These are phyloP conservation scores for Nematodospora valgi DNA, from an alignment of 805 yeast genomes.

Conservation along the genomic window DNA sequence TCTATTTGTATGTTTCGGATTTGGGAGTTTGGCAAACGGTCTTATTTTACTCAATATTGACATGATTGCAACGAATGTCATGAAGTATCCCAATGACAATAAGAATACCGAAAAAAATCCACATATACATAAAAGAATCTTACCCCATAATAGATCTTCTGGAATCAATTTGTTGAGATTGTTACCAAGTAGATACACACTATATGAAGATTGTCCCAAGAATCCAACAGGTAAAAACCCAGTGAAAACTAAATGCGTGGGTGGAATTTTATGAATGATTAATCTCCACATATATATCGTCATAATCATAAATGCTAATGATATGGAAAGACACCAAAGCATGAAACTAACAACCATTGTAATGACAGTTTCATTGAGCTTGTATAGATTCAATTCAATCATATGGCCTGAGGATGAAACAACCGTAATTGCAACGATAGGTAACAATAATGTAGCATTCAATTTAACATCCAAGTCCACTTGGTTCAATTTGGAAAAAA, in stretches of 20 bases:
- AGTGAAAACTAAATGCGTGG: conserved; percentile 53
- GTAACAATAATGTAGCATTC: conserved; percentile 60
- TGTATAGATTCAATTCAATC: conserved; percentile 44
- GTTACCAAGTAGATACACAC: conserved; percentile 53
- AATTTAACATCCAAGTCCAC: conserved; percentile 25
- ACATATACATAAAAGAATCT: conserved; percentile 14
- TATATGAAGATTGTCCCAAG: conserved; percentile 80
- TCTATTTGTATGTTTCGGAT: conserved; percentile 17
- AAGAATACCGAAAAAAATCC: conserved; percentile 42
- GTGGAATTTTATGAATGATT: conserved; percentile 56
- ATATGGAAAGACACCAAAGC: conserved; percentile 68
- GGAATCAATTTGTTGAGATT: conserved; percentile 22
- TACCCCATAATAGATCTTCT: conserved; percentile 12
- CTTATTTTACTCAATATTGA: conserved; percentile 40
- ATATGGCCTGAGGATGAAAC: conserved; percentile 67
- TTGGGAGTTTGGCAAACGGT: conserved; percentile 32
- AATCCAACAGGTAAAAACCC: conserved; percentile 79
- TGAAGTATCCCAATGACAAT: conserved; percentile 55
- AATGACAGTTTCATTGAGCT: conserved; percentile 41
- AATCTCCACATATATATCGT: conserved; percentile 60
- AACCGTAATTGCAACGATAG: conserved; percentile 79
- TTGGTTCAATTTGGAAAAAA: conserved; percentile 34
- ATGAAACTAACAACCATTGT: conserved; percentile 54
- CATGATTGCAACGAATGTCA: conserved; percentile 34
- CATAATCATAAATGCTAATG: conserved; percentile 54